phyloP scores from a whole-genome alignment of 2,329 filamentous ascomycete genomes.

The Stromatinia cepivora region DNA sequence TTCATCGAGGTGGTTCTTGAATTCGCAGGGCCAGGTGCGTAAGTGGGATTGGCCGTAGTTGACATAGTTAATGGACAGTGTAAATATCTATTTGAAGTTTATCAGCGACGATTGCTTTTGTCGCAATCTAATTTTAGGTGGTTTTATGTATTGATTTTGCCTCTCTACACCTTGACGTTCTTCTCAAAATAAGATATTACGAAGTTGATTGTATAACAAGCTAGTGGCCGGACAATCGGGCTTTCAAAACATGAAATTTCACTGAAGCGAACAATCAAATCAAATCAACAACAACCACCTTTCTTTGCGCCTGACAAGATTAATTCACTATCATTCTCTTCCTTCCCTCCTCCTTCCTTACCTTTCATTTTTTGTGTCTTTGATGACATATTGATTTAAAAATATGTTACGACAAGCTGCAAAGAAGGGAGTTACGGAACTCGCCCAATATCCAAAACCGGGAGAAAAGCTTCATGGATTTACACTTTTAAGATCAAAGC shows the following conservation, averaged over 20 bases:
- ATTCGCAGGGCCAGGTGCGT: constrained; percentile 42
- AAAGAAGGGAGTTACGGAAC: constrained; percentile 67
- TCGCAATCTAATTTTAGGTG: constrained; percentile 16
- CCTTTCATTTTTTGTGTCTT: neutral
- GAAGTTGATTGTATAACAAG: constrained; percentile 22
- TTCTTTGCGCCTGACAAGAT: constrained; percentile 11
- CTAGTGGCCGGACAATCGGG: constrained; percentile 23
- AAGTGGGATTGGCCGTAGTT: constrained; percentile 41
- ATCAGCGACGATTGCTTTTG: constrained; percentile 16
- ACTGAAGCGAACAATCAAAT: constrained; percentile 21
- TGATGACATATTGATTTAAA: constrained; percentile 13
- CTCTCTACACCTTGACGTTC: constrained; percentile 22
- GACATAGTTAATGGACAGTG: constrained; percentile 35
- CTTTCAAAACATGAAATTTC: constrained; percentile 22
- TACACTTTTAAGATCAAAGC: constrained; percentile 82
- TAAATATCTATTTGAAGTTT: constrained; percentile 23
- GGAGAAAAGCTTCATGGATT: constrained; percentile 93
- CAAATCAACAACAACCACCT: neutral
- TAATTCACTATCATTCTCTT: constrained; percentile 6
- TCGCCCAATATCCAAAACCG: constrained; percentile 71
- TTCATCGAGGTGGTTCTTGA: constrained; percentile 37
- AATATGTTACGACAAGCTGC: constrained; percentile 52
- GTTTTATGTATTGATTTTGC: constrained; percentile 20
- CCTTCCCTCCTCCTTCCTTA: neutral
- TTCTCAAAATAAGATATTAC: constrained; percentile 22